Percentiles rank a stretch among this genome's conserved stretches.
These are phyloP conservation scores for Dothistroma septosporum DNA, from an alignment of 2,329 filamentous ascomycete species.

Conservation along the genomic window DNA sequence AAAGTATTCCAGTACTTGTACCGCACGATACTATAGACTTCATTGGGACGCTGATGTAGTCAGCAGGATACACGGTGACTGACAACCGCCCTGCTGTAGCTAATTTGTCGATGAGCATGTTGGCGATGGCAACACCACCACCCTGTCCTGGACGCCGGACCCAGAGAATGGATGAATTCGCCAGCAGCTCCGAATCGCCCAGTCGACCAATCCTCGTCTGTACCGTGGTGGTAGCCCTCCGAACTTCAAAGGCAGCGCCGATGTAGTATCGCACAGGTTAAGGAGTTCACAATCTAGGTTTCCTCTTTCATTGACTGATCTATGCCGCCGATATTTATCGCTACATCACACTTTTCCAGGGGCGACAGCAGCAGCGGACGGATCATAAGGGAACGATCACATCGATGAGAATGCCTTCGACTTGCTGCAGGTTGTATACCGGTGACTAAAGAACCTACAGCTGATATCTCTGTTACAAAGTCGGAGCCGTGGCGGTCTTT, in stretches of 20 bases:
- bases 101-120: constrained; percentile 42
- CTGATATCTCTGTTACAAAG: constrained; percentile 3
- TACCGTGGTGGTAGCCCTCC: constrained; percentile 41
- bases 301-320: constrained; percentile 43
- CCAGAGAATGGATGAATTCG: constrained; percentile 42
- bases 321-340: constrained; percentile 25
- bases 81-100: constrained; percentile 41
- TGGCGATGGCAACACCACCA: constrained; percentile 40
- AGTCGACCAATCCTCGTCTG: constrained; percentile 45
- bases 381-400: constrained; percentile 17
- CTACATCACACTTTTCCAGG: constrained; percentile 19
- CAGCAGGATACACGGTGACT: constrained; percentile 38
- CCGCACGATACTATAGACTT: too few species aligned
- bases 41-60: constrained; percentile 33
- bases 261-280: constrained; percentile 44
- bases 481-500: constrained; percentile 10
- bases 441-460: constrained; percentile 12
- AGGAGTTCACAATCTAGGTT: constrained; percentile 40
- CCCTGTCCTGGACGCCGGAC: constrained; percentile 43
- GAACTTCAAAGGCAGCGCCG: constrained; percentile 34
- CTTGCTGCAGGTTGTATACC: constrained; percentile 18
- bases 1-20: too few species aligned
- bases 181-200: constrained; percentile 39
- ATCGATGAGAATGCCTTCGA: constrained; percentile 14
- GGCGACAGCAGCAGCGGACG: constrained; percentile 19